Percentiles rank a stretch among this genome's conserved stretches.
Conservation (phyloP, 2,329 filamentous ascomycete species). For the Curvularia spicifera region DNA sequence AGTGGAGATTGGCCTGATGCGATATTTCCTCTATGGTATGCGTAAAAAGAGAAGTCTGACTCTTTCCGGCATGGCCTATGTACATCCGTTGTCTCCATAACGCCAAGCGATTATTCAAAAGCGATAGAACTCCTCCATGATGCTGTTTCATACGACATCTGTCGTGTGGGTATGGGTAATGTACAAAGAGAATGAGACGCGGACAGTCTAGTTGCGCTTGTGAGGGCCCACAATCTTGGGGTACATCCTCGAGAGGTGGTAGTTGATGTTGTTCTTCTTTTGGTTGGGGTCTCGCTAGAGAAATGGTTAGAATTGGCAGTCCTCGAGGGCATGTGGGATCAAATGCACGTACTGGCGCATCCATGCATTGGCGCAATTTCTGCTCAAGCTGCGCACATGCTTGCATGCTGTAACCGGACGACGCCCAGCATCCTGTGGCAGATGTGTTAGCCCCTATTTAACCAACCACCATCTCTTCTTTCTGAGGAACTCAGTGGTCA, state of each 20-base stretch:
- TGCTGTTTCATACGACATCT: conserved; percentile 17
- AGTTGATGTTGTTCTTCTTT: conserved; percentile 85
- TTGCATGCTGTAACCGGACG: conserved; percentile 70
- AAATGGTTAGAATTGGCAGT: conserved; percentile 14
- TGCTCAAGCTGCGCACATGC: conserved; percentile 67
- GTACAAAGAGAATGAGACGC: conserved; percentile 26
- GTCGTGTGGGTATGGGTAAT: conserved; percentile 33
- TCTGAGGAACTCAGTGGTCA: not conserved
- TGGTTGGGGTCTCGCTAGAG: conserved; percentile 61
- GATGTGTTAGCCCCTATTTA: conserved; percentile 26
- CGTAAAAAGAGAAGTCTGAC: not conserved
- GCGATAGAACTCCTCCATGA: conserved; percentile 29
- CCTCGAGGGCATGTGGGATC: not conserved
- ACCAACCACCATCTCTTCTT: not conserved
- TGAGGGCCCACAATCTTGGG: conserved; percentile 73
- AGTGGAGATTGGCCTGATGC: conserved; percentile 3
- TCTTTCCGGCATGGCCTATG: conserved; percentile 19
- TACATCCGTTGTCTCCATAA: conserved; percentile 26
- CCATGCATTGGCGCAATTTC: conserved; percentile 75
- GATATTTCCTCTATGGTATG: not conserved
- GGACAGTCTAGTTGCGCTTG: conserved; percentile 63
- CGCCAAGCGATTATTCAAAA: conserved; percentile 27
- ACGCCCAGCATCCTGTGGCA: conserved; percentile 78
- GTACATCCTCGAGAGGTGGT: conserved; percentile 81
- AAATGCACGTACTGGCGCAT: conserved; percentile 68